A percentile compares a stretch with the other conserved stretches of the same genome.
Conservation (phyloP, 1,139 yeast genomes). For the Zygosaccharomyces pseudobailii region DNA sequence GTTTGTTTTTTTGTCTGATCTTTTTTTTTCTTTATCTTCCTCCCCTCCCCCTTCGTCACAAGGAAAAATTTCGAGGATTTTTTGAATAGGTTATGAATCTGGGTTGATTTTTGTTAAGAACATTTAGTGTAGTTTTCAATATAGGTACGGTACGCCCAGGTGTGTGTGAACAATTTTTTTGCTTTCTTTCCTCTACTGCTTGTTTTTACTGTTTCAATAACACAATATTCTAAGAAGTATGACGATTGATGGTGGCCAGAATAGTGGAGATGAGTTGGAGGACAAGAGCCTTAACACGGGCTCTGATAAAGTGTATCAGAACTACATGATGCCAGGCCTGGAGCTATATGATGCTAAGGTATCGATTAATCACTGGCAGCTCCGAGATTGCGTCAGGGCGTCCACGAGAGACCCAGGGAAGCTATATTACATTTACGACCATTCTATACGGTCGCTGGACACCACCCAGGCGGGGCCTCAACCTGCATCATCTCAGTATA, state of each 20-base stretch:
- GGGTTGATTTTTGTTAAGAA: background rate
- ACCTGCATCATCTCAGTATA: background rate
- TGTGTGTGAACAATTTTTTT: background rate
- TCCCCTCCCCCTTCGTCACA: background rate
- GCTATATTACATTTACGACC: conserved; percentile 48
- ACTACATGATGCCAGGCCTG: conserved; percentile 32
- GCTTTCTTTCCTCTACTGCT: background rate
- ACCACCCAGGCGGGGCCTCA: conserved; percentile 24
- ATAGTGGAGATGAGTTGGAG: conserved; percentile 17
- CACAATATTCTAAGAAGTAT: conserved; percentile 3
- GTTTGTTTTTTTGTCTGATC: background rate
- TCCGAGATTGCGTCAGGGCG: conserved; percentile 66
- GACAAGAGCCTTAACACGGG: conserved; percentile 27
- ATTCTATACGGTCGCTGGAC: conserved; percentile 42
- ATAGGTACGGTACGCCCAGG: background rate
- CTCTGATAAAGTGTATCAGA: conserved; percentile 31
- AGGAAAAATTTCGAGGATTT: background rate
- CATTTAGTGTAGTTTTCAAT: background rate
- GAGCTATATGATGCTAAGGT: conserved; percentile 32
- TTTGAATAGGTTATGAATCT: background rate
- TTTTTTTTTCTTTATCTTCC: background rate
- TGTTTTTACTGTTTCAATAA: background rate
- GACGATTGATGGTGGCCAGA: conserved; percentile 20
- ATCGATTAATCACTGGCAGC: conserved; percentile 73
- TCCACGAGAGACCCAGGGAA: conserved; percentile 38